A percentile compares a stretch with the other conserved stretches of the same genome.
These are phyloP conservation scores for Lecanosticta acicola DNA, from an alignment of 2,329 filamentous ascomycete genomes.

Conservation along the genomic window DNA sequence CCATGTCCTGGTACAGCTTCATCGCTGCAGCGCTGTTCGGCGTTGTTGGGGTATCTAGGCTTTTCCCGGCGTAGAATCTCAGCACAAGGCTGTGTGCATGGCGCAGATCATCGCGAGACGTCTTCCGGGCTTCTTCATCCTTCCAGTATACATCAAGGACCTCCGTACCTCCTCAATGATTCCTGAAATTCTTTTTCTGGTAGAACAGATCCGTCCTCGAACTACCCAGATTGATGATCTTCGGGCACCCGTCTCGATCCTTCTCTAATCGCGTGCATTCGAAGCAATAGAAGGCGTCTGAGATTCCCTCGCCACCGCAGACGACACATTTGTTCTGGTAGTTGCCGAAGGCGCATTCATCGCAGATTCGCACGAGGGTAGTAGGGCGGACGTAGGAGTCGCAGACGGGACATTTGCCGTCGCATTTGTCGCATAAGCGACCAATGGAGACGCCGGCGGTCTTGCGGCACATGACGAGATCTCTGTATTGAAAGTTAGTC, in stretches of 20 bases:
- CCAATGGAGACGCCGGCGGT: constrained; percentile 96
- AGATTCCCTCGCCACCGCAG: constrained; percentile 95
- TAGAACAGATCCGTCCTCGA: constrained; percentile 86
- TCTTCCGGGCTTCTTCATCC: no score
- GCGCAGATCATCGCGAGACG: no score
- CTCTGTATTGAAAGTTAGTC: constrained; percentile 46
- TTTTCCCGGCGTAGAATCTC: no score
- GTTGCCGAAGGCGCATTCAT: constrained; percentile 99
- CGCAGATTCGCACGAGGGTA: constrained; percentile 94
- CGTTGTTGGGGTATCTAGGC: no score
- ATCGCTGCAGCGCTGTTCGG: no score
- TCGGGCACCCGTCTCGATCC: constrained; percentile 93
- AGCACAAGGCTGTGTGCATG: no score
- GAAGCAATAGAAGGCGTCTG: constrained; percentile 98
- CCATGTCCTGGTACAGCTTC: no score
- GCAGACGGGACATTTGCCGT: constrained; percentile 98
- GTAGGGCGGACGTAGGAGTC: constrained; percentile 98
- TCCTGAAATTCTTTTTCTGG: constrained; percentile 66
- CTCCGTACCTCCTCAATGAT: no score
- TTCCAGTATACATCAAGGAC: no score
- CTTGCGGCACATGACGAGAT: constrained; percentile 99
- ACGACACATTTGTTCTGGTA: constrained; percentile 99
- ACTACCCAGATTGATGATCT: constrained; percentile 97
- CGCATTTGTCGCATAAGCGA: constrained; percentile 98
- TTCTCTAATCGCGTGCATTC: constrained; percentile 96